phyloP scores from a whole-genome alignment of 148 eudicot species.

The Oxyria digyna region DNA sequence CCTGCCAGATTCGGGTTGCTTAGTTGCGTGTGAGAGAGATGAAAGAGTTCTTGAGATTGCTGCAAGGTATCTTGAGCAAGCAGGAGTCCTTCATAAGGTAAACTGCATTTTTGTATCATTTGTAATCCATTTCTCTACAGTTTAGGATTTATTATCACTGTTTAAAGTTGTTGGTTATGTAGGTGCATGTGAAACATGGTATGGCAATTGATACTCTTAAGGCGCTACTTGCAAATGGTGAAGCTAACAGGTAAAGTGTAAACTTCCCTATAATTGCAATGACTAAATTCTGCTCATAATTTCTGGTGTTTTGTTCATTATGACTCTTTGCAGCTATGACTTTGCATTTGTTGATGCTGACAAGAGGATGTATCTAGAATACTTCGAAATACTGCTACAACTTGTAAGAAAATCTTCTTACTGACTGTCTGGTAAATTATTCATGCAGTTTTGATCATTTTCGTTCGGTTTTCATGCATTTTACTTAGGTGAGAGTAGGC shows the following conservation, averaged over 20 bases:
- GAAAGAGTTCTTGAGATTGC: constrained; percentile 58
- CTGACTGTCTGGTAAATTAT: not conserved
- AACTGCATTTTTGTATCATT: not conserved
- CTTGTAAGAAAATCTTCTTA: constrained; percentile 29
- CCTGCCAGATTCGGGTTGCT: constrained; percentile 69
- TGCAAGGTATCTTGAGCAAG: constrained; percentile 59
- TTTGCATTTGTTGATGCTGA: constrained; percentile 97
- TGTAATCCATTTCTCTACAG: not conserved
- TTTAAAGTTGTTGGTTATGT: not conserved
- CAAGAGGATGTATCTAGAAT: constrained; percentile 71
- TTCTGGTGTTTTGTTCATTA: not conserved
- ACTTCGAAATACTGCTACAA: constrained; percentile 70
- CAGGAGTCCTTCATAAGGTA: constrained; percentile 84
- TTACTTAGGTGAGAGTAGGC: constrained; percentile 71
- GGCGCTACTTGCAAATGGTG: constrained; percentile 59
- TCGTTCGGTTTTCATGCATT: constrained; percentile 9
- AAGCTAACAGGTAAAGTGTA: constrained; percentile 57
- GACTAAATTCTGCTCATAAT: not conserved
- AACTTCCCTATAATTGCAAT: not conserved
- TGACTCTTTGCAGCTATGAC: constrained; percentile 48
- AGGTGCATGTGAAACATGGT: constrained; percentile 67
- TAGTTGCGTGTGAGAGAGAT: constrained; percentile 91
- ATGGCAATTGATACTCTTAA: constrained; percentile 58
- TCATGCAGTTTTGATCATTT: not conserved
- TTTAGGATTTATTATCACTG: not conserved